Evolutionary conservation across 1,139 yeast species (phyloP).

Genomic region (Yarrowia galli): DNA sequence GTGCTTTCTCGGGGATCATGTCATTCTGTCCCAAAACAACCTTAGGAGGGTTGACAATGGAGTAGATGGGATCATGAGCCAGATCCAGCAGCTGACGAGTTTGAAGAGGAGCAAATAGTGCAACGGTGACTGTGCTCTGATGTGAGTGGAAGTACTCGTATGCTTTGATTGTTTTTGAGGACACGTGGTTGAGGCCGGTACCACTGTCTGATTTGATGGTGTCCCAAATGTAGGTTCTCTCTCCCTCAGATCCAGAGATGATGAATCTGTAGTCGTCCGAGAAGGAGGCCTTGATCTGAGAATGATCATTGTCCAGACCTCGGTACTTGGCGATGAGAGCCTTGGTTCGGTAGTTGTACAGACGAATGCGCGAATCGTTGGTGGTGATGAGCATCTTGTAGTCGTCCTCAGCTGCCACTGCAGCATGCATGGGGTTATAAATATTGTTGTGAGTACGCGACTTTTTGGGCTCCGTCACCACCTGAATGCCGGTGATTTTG

Average conservation of each 20-base stretch:
- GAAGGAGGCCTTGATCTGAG: constrained; percentile 73
- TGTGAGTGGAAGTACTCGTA: constrained; percentile 79
- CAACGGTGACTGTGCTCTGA: constrained; percentile 73
- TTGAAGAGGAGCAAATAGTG: constrained; percentile 78
- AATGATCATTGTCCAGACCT: constrained; percentile 73
- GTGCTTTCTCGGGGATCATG: constrained; percentile 40
- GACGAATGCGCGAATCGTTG: constrained; percentile 79
- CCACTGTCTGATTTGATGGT: constrained; percentile 36
- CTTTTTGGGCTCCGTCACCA: constrained; percentile 44
- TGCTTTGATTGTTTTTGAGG: constrained; percentile 47
- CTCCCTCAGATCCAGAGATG: constrained; percentile 58
- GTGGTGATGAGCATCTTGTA: constrained; percentile 58
- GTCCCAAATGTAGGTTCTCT: constrained; percentile 67
- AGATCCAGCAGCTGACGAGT: constrained; percentile 70
- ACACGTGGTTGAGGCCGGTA: constrained; percentile 41
- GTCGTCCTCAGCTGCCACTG: constrained; percentile 41
- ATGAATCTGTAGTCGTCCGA: constrained; percentile 60
- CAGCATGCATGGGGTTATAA: constrained; percentile 59
- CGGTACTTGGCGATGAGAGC: constrained; percentile 71
- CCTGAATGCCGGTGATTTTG: constrained; percentile 51
- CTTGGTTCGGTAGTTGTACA: constrained; percentile 65
- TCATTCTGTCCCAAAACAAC: constrained; percentile 41
- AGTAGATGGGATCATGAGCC: constrained; percentile 81
- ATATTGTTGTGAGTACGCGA: constrained; percentile 48
- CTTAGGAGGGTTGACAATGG: constrained; percentile 56